Evolutionary conservation across 768 basidiomycete species (phyloP).

Genomic region (Amanita pallidorosea): DNA sequence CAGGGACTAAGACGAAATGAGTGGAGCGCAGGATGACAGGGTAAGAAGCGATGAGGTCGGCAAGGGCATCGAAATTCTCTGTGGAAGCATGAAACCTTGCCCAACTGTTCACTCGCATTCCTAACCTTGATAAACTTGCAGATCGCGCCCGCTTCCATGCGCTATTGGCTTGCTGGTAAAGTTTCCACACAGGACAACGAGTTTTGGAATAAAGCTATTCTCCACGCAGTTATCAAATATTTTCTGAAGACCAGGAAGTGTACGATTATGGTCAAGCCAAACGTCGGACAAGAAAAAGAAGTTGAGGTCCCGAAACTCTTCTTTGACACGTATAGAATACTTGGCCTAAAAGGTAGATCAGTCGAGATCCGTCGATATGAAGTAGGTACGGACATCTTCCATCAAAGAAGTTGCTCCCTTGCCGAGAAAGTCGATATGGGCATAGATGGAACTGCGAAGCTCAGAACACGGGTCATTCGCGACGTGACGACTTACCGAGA

Average conservation of each 20-base stretch:
- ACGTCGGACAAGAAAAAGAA: conserved; percentile 96
- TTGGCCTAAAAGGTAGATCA: conserved; percentile 34
- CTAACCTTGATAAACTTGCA: conserved; percentile 79
- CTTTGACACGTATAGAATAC: conserved; percentile 48
- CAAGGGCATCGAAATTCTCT: conserved; percentile 85
- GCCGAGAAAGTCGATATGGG: conserved; percentile 96
- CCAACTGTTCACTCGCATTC: neutral
- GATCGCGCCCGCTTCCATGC: conserved; percentile 67
- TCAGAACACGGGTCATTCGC: conserved; percentile 6
- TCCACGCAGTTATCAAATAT: conserved; percentile 89
- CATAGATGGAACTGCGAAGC: conserved; percentile 70
- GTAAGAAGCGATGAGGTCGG: conserved; percentile 76
- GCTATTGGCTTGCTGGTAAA: conserved; percentile 79
- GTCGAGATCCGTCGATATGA: neutral
- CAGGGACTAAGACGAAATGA: conserved; percentile 92
- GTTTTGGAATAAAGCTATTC: conserved; percentile 75
- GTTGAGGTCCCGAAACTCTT: conserved; percentile 65
- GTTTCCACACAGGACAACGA: conserved; percentile 91
- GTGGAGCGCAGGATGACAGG: conserved; percentile 66
- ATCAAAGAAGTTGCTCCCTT: conserved; percentile 81
- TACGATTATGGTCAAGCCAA: conserved; percentile 86
- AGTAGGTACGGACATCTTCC: conserved; percentile 63
- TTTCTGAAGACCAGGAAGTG: conserved; percentile 66
- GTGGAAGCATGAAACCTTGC: neutral
- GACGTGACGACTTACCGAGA: conserved; percentile 46